Evolutionary conservation across 176 grass and related monocot species (phyloP), one percentile per base, ranked within the genome.

Genomic region (Ensete glaucum): DNA sequence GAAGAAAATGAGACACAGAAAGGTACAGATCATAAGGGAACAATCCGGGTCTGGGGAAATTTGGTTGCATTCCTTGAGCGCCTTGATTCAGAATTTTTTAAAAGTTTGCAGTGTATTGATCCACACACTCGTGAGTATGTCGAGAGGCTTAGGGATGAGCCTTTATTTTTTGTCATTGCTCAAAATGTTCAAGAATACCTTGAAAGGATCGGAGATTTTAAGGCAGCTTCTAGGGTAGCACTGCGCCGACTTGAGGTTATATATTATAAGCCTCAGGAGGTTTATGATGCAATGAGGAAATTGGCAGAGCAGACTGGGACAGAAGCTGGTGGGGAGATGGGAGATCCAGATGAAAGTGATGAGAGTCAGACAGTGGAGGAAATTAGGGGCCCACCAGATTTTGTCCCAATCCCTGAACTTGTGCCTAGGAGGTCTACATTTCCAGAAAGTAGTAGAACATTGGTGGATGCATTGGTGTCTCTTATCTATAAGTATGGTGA

Each of bases 251-350:
- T 93, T 62, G 90, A 97, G 69, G 65, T 97, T 50, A 73, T 97
- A 27, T 97, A 97, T 85, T 97, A 97, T 79, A 97, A 97, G 67
- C 94, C 90, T 73, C 94, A 97, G 76, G 94, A 89, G 75, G 94
- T 97, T 50, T 97, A 97, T 84, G 90, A 97, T 85, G 85, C 94
- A 52, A 93, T 91, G 88, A 82, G 90, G 52, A 97, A 87, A 25
- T 78, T 97, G 50, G 85, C 94, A 51, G 94, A 93, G 69, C 88
- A 80, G 64, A 80, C 22, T 75, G 78, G 67, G 67, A 85, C 76
- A 22, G 90, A 92, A 75, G 92, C 67, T 23, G 85, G 77, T 76
- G 71, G 12, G 0, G 92, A 89, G 83, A 69, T 27, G 77, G 83
- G 71, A 50, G 89, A 79, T 62, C 9, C 34, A 13, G 58, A 49